Base-by-base conservation (phyloP, 352 stramenopile species). In the Elongisporangium prolatum region DNA sequence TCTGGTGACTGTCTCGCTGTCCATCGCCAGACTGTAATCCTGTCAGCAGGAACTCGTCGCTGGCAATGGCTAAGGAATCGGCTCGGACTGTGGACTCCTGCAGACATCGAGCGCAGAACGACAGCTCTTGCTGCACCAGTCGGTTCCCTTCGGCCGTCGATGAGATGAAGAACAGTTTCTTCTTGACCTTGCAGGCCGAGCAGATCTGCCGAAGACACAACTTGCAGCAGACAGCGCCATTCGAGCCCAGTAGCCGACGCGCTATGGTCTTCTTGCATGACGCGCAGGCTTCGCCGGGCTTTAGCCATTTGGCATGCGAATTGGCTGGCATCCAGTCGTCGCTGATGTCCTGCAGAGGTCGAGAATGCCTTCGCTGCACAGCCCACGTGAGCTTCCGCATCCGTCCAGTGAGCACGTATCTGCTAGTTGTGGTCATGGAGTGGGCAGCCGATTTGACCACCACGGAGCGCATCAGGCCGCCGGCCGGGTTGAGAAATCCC, bases 311-410 rank as follows among this genome's bases (percentile, higher is more conserved):
- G 21, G 56, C 21, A 49, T 21, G 22, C 21, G 22, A n/a, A 65
- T 56, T 8, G 56, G 34, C 34, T 3, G 34, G 34, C 11, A 4
- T 44, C 67, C 14, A 63, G 47, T 34, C 48, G 20, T 2, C 53
- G 58, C 68, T 77, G 67, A 44, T 44, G 9, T 44, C 34, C 34
- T 44, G 34, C 34, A 44, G 34, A 17, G 34, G 34, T 4, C 34
- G 34, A 17, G 34, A 16, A 44, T 44, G 34, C 34, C 34, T 44
- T 17, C 34, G 34, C 53, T 65, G 28, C 54, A 84, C 65, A 49
- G 68, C 69, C 80, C 80, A 89, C 52, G 68, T 64, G 25, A 90
- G 67, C 56, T 90, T 90, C 58, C 88, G 86, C 74, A 86, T 86
- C 55, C 79, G 73, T 18, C 65, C 76, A 51, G 76, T 86, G 22